Evolutionary conservation across 1,284 basidiomycete genomes (phyloP).

Genomic region (Phylloboletellus chloephorus): DNA sequence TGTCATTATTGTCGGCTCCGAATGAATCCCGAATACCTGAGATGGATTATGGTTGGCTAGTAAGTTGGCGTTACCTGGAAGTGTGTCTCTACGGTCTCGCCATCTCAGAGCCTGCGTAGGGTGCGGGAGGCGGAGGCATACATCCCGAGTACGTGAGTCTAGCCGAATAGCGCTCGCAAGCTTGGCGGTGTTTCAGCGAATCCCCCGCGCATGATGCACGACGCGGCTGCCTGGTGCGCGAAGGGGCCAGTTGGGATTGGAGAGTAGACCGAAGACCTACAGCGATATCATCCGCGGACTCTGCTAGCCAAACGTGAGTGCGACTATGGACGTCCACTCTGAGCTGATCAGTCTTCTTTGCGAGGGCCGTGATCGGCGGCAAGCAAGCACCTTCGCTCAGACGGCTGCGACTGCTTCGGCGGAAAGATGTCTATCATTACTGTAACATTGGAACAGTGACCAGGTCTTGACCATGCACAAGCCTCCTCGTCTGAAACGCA

Average conservation of each 20-base stretch:
- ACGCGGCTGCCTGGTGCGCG: too few relatives aligned
- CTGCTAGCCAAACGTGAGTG: too few relatives aligned
- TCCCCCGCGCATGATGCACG: too few relatives aligned
- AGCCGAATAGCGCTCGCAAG: slow-evolving; percentile 10
- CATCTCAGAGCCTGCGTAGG: slow-evolving; percentile 10
- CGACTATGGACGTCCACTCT: too few relatives aligned
- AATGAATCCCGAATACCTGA: neutral
- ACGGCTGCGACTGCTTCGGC: slow-evolving; percentile 40
- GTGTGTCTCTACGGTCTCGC: slow-evolving; percentile 8
- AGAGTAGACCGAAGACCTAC: too few relatives aligned
- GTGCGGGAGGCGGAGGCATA: slow-evolving; percentile 12
- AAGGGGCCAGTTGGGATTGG: too few relatives aligned
- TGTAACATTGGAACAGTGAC: too few relatives aligned
- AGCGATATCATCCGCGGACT: too few relatives aligned
- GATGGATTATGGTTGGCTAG: neutral
- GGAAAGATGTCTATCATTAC: too few relatives aligned
- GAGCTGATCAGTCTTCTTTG: slow-evolving; percentile 1
- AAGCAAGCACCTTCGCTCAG: slow-evolving; percentile 48
- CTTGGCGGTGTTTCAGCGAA: slow-evolving; percentile 6
- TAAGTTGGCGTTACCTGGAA: slow-evolving; percentile 3
- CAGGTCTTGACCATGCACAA: too few relatives aligned
- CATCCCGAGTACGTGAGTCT: neutral
- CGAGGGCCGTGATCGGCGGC: slow-evolving; percentile 56
- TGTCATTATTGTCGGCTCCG: slow-evolving; percentile 5
- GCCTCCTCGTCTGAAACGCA: too few relatives aligned